Evolutionary conservation across 139 green algal species (phyloP).

Genomic region (Chara braunii): DNA sequence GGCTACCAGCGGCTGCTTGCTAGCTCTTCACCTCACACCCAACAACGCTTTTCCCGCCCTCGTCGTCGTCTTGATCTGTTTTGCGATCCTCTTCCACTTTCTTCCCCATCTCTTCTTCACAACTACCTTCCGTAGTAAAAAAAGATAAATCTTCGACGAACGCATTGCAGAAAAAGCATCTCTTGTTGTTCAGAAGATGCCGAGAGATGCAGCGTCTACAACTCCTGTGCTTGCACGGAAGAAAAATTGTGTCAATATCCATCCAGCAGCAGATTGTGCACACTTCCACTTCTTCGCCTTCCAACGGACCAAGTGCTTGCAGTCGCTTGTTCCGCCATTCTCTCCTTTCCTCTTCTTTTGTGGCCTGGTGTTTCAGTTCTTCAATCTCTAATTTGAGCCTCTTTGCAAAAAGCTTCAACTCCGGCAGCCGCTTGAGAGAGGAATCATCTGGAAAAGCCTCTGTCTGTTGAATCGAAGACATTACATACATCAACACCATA

Average conservation of each 20-base stretch:
- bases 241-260: slow-evolving; percentile 17
- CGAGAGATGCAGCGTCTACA: slow-evolving; percentile 31
- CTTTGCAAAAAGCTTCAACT: background rate
- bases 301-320: background rate
- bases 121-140: too few species aligned
- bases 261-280: slow-evolving; percentile 28
- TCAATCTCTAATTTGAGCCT: slow-evolving; percentile 5
- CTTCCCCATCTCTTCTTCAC: too few species aligned
- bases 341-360: background rate
- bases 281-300: background rate
- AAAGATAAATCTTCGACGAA: too few species aligned
- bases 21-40: too few species aligned
- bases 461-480: too few species aligned
- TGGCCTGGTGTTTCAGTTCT: background rate
- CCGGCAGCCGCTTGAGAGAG: background rate
- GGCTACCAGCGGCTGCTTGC: too few species aligned
- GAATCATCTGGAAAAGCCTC: background rate
- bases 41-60: too few species aligned
- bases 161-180: slow-evolving; percentile 33
- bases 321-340: slow-evolving; percentile 1
- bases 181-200: slow-evolving; percentile 33
- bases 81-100: too few species aligned
- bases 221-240: slow-evolving; percentile 10
- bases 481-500: too few species aligned
- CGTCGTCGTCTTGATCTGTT: too few species aligned